Base-by-base conservation (phyloP, 331 rosid genomes). In the Cydonia oblonga region DNA sequence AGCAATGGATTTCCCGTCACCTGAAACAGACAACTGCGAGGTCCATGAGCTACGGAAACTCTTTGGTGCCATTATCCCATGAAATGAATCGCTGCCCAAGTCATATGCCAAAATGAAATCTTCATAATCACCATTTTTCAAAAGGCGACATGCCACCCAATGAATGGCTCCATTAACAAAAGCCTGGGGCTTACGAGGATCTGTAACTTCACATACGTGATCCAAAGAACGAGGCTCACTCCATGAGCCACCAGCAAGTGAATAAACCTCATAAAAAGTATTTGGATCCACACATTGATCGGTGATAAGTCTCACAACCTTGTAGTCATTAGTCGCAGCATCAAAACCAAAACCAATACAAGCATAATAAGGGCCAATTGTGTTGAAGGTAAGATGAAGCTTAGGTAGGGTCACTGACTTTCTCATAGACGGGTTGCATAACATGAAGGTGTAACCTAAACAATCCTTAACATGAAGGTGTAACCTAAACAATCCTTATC, bases 341-440 rank as follows among this genome's bases (percentile, higher is more conserved):
- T 38, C 44, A 10, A 38, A 38, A 38, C 44, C 44, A 38, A 38
- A 38, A 38, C 44, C 44, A 38, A 79, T 79, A 29, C 79, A 75
- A 26, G 60, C 80, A 25, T 3, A 38, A 10, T 38, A 38, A 10
- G 44, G 44, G 44, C 14, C 44, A 38, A 38, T 38, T 38, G 44
- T 3, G 1, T 8, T 3, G 8, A 23, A 25, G n/a, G 35, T 16
- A 7, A 66, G 60, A 2, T 0, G 35, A 29, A 72, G 82, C 24
- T 52, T 24, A 2, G 83, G 83, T 32, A 82, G 78, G 8, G n/a
- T 53, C 32, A 78, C 65, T 25, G 18, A 78, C 60, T 58, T 66
- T 11, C 80, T 66, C 22, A 82, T 23, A 52, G 29, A 70, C 6
- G 86, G 86, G 78, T 75, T 82, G 51, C 80, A 78, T 1, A 82